Evolutionary conservation across 495 filamentous ascomycete genomes (phyloP), one percentile per base, ranked within the genome.

Genomic region (Hypoxylon perforatum): DNA sequence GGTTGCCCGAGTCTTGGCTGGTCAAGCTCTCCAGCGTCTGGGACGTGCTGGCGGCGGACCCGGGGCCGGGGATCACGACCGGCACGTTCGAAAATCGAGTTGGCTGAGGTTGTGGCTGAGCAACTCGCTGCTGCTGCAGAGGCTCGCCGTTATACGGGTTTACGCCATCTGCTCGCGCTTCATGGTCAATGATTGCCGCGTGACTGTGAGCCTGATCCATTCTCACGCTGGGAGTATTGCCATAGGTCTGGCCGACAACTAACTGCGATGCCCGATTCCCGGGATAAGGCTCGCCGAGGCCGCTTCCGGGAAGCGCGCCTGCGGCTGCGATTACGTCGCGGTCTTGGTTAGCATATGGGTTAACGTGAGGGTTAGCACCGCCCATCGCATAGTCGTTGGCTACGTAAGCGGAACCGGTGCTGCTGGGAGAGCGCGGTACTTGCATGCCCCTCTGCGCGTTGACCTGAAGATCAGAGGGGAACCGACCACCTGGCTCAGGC

Each of bases 401-500:
- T 66, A 81, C 78, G 41, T 86, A 87, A 45, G 80, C 82, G 57
- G 90, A 92, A 73, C 88, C 90, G 72, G 86, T 87, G 79, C 91
- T 95, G 79, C 90, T 89, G 48, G 90, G 88, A 48, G 91, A 92
- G 60, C 88, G 77, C 62, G 91, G 87, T 64, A 86, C 89, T 72
- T 91, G 90, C 83, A 91, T 86, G 81, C 90, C 85, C 78, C 91
- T 86, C 58, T 82, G 74, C 33, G 79, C 76, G 70, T 91, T 88
- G 69, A 96, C 85, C 73, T 92, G 86, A 53, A 96, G 76, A 77
- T 95, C 91, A 76, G 89, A 92, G 70, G 93, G 93, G 78, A 97
- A 97, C 65, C 92, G 88, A 77, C 93, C 93, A 83, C 93, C 93
- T 84, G 91, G 86, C 76, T 89, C 86, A 54, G 89, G 89, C 67